Percentiles rank a stretch among this genome's conserved stretches.
Conservation (phyloP, 495 filamentous ascomycete genomes). For the Aspergillus funiculosus region DNA sequence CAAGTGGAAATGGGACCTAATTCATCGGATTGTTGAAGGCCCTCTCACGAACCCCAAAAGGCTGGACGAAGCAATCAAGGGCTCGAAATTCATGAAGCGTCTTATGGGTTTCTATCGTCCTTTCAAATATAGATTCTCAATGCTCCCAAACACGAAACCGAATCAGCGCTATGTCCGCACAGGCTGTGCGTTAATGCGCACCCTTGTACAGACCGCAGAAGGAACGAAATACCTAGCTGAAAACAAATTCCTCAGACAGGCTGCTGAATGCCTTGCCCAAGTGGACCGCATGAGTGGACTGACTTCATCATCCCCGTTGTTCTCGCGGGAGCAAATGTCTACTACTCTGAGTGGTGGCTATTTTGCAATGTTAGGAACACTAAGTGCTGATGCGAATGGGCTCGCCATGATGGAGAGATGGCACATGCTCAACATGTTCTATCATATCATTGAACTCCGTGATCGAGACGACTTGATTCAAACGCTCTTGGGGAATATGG, state of each 20-base stretch:
- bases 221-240: constrained; percentile 80
- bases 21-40: constrained; percentile 86
- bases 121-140: constrained; percentile 92
- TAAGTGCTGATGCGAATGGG: constrained; percentile 76
- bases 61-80: constrained; percentile 89
- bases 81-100: constrained; percentile 90
- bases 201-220: constrained; percentile 75
- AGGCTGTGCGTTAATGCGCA: constrained; percentile 81
- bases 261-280: constrained; percentile 92
- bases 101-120: constrained; percentile 92
- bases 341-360: constrained; percentile 87
- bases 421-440: constrained; percentile 99
- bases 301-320: constrained; percentile 80
- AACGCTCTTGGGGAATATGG: constrained; percentile 79
- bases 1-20: constrained; percentile 97
- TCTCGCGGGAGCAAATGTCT: constrained; percentile 72
- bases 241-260: constrained; percentile 86
- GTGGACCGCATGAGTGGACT: constrained; percentile 87
- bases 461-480: constrained; percentile 87
- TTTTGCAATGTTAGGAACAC: constrained; percentile 81
- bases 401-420: constrained; percentile 89
- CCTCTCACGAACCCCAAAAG: constrained; percentile 87
- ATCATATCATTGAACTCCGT: constrained; percentile 88
- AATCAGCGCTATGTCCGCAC: constrained; percentile 91
- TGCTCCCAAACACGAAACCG: constrained; percentile 76